Base-by-base conservation (phyloP, 2,329 filamentous ascomycete genomes). In the Aspergillus pseudonomiae region DNA sequence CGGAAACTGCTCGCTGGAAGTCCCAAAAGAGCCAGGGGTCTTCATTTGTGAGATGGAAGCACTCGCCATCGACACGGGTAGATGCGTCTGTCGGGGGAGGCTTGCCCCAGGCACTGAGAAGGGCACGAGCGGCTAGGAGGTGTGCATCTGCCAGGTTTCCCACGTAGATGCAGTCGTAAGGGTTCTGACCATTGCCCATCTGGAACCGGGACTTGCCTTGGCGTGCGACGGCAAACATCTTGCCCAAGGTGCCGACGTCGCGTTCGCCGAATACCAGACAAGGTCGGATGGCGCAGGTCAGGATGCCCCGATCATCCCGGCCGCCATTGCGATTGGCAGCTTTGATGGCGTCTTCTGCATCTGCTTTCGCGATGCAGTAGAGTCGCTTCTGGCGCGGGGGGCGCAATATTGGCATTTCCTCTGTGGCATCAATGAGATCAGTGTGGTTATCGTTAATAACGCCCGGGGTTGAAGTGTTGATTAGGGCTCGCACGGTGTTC, bases 11-110 rank as follows among this genome's bases (percentile, higher is more conserved):
- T 2, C 61, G 48, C 48, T 62, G 61, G 30, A 62, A 62, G 28
- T 62, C 61, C 61, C 61, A 62, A 14, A 62, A 62, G 10, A 62
- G 41, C 61, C 61, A 62, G 4, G 56, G 61, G 1, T 62, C 61
- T 11, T 52, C 56, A 28, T 62, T 62, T 1, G 36, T 59, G 26
- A 62, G 28, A 41, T 62, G 52, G 48, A 62, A 62, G 6, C 30
- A 28, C 41, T 62, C 61, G 4, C 61, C 61, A 28, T 62, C 61
- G 19, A 62, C 61, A 2, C 39, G 36, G 3, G 26, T 21, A 3
- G 19, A 32, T 6, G 30, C 30, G n/a, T 54, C 56, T 3, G 36
- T 12, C 1, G 39, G 36, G 10, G 10, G 39, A 19, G 56, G 56
- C 14, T 50, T 59, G 2, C 53, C 53, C 46, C 45, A 57, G 11